Percentiles rank a stretch among this genome's conserved stretches.
These are phyloP conservation scores for Trypanosoma boissoni DNA, from an alignment of 208 protist species.

Conservation along the genomic window DNA sequence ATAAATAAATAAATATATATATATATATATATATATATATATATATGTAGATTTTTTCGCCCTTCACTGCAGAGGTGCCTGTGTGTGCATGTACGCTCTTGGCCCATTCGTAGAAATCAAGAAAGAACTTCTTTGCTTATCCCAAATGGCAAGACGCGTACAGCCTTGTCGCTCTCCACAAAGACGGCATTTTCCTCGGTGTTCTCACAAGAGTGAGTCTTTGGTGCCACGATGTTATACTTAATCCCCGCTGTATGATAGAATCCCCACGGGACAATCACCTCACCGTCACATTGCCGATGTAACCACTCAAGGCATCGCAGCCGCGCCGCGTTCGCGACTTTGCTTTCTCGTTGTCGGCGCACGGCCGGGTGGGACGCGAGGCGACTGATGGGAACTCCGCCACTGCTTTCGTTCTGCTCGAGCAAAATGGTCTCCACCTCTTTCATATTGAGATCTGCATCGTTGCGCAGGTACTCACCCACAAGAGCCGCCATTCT, in stretches of 20 bases:
- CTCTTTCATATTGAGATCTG: constrained; percentile 78
- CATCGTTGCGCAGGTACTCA: constrained; percentile 72
- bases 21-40: neutral
- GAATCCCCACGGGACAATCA: constrained; percentile 88
- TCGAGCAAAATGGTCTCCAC: constrained; percentile 69
- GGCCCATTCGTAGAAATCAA: constrained; percentile 2
- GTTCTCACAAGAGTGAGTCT: constrained; percentile 15
- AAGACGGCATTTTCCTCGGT: constrained; percentile 39
- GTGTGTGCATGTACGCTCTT: constrained; percentile 5
- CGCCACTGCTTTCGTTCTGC: constrained; percentile 36
- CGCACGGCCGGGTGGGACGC: constrained; percentile 67
- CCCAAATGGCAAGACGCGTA: constrained; percentile 73
- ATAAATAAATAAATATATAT: constrained; percentile 5
- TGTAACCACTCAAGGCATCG: constrained; percentile 76
- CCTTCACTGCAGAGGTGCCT: constrained; percentile 6
- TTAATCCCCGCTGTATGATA: constrained; percentile 82
- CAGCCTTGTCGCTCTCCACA: constrained; percentile 56
- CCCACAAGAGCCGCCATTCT: constrained; percentile 84
- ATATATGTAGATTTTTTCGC: neutral
- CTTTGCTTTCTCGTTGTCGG: constrained; percentile 67
- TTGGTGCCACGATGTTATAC: constrained; percentile 68
- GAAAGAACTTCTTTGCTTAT: constrained; percentile 75
- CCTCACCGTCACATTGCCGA: constrained; percentile 66
- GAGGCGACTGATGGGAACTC: constrained; percentile 55
- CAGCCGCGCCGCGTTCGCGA: constrained; percentile 53